Evolutionary conservation across 768 basidiomycete genomes (phyloP), one percentile per base, ranked within the genome.

Genomic region (Serendipita sp.): DNA sequence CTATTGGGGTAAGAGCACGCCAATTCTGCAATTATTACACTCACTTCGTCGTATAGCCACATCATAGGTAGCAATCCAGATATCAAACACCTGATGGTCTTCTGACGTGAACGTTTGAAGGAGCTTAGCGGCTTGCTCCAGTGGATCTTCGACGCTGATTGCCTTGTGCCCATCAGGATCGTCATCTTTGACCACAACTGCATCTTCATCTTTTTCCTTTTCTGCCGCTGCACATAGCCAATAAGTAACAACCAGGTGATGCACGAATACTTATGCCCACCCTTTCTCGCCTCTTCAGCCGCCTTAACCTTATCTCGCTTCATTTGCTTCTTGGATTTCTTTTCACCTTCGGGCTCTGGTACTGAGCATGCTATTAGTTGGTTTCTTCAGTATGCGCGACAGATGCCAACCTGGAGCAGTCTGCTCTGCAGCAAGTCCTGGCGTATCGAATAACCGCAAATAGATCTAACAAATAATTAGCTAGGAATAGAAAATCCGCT

Each of bases 311-410:
- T 66, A 3, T 64, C 71, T 72, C 89, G 91, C 74, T 90, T 91
- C 11, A 88, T 88, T 72, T 88, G 91, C 74, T 89, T 90, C 71
- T 85, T 85, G 0, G 87, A 87, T 71, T 90, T 89, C 73, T 88
- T 89, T 73, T 84, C 85, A 3, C 80, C 81, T 29, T 81, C 84
- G 2, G 82, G 18, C 69, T 79, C 82, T 68, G 16, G 44, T 2
- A 70, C 52, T 58, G 40, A 13, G 31, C 64, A 29, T 18, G 52
- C 44, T 23, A 60, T 66, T 71, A 63, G 71, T 55, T 50, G 65
- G n/a, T 36, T 10, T 52, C 23, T 55, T 53, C 27, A 23, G 11
- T 8, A 23, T 2, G 33, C 16, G n/a, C 13, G 31, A 3, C 58
- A 63, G 31, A 46, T 3, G 40, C 65, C 40, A 64, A 71, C 69